These are phyloP conservation scores for Voacanga thouarsii DNA, from an alignment of 257 asterid genomes.

Conservation along the genomic window DNA sequence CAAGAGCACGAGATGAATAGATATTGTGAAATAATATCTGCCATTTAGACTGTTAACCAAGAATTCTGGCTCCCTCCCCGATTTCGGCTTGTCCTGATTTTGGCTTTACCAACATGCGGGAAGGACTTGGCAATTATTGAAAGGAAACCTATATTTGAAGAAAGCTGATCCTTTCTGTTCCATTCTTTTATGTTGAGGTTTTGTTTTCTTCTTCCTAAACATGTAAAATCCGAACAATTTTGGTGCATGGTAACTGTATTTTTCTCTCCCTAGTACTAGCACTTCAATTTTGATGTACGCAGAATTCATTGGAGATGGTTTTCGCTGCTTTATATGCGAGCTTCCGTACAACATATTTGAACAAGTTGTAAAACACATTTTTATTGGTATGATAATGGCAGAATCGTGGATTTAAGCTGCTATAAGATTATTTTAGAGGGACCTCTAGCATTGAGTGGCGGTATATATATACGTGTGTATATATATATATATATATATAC, in stretches of 20 bases:
- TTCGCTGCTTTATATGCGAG: neutral
- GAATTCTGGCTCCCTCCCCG: neutral
- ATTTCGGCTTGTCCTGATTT: neutral
- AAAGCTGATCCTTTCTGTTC: neutral
- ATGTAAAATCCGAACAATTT: neutral
- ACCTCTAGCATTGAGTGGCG: neutral
- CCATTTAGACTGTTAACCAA: neutral
- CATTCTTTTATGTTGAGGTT: neutral
- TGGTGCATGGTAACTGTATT: neutral
- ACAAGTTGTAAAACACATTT: neutral
- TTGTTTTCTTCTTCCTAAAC: neutral
- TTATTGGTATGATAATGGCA: neutral
- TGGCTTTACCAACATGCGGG: neutral
- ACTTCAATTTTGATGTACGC: neutral
- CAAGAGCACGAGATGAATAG: constrained; percentile 38
- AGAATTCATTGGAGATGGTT: neutral
- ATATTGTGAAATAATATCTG: neutral
- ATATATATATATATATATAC: too few relatives aligned
- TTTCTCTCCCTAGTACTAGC: neutral
- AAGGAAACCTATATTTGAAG: neutral
- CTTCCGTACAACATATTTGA: neutral
- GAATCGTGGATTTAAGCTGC: neutral
- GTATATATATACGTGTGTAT: too few relatives aligned
- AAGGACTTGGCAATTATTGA: neutral
- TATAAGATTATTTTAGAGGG: neutral